Evolutionary conservation across 2,329 filamentous ascomycete genomes (phyloP), one percentile per base, ranked within the genome.

Genomic region (Esteya vermicola): DNA sequence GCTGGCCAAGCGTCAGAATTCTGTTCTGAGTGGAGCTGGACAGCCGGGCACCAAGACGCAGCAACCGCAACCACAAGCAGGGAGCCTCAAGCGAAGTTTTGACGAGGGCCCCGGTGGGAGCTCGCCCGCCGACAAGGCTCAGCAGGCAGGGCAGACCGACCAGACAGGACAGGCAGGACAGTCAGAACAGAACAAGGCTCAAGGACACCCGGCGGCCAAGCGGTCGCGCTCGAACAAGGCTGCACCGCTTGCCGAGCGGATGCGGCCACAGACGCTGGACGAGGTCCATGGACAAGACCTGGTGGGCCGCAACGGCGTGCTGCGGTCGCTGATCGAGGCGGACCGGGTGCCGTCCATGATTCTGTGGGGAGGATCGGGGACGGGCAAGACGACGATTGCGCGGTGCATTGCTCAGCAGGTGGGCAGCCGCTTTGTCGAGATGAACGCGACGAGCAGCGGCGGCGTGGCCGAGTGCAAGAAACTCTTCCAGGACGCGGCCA

Each of bases 291-390:
- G 91, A 0, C 91, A 98, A 60, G 85, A 94, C 33, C 74, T 98
- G 0, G 88, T 98, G 2, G 89, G 86, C 0, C 74, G 76, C 0
- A 65, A 76, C 25, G 91, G 91, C n/a, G 75, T 96, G 6, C 67
- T 98, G 33, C 78, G 89, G 4, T 78, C 80, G 23, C 70, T 96
- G 43, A 93, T 98, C 48, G 83, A 94, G 52, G 72, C 81, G 43
- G 80, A 91, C 52, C 73, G 81, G 6, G 77, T 96, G 25, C 89
- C 91, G 0, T 93, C 85, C 13, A 94, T 98, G 85, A 86, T 98
- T 31, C 67, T 98, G 13, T 98, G 91, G 84, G 84, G 84, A 25
- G 74, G 72, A 1, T 78, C 82, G 0, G 84, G 84, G 19, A 88
- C 82, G 1, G 84, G 84, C 47, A 91, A 91, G 64, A 91, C 84